Percentiles rank a stretch among this genome's conserved stretches.
These are phyloP conservation scores for Austropuccinia psidii DNA, from an alignment of 1,284 basidiomycete genomes.

Conservation along the genomic window DNA sequence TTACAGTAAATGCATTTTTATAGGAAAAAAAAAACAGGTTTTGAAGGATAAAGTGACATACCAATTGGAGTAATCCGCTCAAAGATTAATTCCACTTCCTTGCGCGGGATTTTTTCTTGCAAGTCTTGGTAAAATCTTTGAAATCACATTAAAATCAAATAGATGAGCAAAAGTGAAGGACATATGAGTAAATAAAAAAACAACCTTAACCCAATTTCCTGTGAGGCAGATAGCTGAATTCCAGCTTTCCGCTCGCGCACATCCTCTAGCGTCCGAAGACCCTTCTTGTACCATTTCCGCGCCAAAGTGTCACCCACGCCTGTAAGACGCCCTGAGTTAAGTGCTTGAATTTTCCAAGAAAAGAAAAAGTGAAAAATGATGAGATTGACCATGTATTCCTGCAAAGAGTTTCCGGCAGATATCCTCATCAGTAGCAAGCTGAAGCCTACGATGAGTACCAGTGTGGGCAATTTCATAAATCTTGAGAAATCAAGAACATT, in stretches of 20 bases:
- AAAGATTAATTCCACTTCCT: conserved; percentile 66
- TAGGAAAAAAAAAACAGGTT: conserved; percentile 12
- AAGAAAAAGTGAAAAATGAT: neutral
- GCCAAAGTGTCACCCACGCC: conserved; percentile 49
- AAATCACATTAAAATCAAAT: neutral
- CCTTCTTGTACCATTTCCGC: conserved; percentile 63
- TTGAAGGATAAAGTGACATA: conserved; percentile 44
- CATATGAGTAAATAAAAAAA: neutral
- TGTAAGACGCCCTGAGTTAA: neutral
- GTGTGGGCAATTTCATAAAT: conserved; percentile 17
- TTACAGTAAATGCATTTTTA: conserved; percentile 14
- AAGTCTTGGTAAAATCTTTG: conserved; percentile 53
- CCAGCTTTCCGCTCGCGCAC: conserved; percentile 57
- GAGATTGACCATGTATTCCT: conserved; percentile 6
- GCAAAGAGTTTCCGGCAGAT: neutral
- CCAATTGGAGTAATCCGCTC: conserved; percentile 63
- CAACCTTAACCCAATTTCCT: conserved; percentile 50
- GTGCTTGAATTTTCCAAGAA: neutral
- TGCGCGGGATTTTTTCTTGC: conserved; percentile 70
- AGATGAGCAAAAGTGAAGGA: conserved; percentile 8
- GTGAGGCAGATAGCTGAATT: conserved; percentile 58
- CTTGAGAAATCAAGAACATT: neutral
- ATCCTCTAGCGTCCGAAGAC: conserved; percentile 70
- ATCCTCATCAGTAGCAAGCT: conserved; percentile 7
- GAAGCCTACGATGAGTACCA: conserved; percentile 10